phyloP scores from a whole-genome alignment of 192 early-diverging fungal species.

The Backusella sp. region DNA sequence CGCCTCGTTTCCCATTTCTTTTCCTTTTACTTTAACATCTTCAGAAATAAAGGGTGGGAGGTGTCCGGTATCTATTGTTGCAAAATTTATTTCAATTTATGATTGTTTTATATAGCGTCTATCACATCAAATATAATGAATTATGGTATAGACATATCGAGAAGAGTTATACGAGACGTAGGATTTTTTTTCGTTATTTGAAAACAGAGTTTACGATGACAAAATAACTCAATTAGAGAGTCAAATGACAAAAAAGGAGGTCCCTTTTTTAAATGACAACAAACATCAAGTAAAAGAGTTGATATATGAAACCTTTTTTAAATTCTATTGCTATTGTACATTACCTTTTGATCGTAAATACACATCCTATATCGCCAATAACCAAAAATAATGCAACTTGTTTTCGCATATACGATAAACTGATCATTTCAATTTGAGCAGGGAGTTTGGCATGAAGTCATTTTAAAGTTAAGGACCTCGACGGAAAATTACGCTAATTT shows the following conservation, averaged over 20 bases:
- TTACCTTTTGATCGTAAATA: neutral
- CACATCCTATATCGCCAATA: neutral
- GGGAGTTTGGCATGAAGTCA: neutral
- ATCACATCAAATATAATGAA: neutral
- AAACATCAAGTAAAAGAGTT: neutral
- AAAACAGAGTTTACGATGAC: neutral
- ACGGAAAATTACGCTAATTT: neutral
- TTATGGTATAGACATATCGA: neutral
- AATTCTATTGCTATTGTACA: neutral
- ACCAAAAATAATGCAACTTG: neutral
- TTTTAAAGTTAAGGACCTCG: neutral
- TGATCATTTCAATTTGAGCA: neutral
- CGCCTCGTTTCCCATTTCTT: neutral
- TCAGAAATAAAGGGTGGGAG: neutral
- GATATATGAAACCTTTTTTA: neutral
- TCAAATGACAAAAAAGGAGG: neutral
- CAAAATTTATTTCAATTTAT: neutral
- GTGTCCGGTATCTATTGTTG: no score
- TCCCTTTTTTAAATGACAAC: neutral
- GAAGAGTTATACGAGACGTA: neutral
- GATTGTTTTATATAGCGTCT: neutral
- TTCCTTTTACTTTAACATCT: neutral
- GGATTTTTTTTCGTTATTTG: neutral
- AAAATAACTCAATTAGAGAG: neutral
- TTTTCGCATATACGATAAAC: neutral